Evolutionary conservation across 2,329 filamentous ascomycete genomes (phyloP).

Genomic region (Didymella sp.): DNA sequence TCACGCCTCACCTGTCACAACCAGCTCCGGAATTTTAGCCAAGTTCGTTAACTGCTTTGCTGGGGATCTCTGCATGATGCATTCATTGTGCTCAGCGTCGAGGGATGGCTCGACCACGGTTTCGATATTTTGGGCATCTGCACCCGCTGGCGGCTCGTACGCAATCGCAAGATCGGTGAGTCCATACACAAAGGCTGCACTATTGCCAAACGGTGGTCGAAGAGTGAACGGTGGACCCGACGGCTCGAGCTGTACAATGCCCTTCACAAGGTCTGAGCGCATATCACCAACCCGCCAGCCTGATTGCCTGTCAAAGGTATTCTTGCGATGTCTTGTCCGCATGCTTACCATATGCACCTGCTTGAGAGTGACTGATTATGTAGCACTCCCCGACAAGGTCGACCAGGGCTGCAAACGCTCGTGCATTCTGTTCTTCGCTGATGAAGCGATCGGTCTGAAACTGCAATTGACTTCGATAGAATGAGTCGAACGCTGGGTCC

Average conservation of each 20-base stretch:
- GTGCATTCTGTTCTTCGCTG: slow-evolving; percentile 42
- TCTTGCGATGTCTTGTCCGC: neutral
- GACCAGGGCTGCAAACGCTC: slow-evolving; percentile 54
- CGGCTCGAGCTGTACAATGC: slow-evolving; percentile 61
- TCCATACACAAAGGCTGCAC: slow-evolving; percentile 34
- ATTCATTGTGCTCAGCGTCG: slow-evolving; percentile 40
- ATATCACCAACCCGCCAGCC: slow-evolving; percentile 58
- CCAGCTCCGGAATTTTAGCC: slow-evolving; percentile 55
- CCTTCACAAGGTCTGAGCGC: slow-evolving; percentile 56
- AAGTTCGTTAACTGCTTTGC: slow-evolving; percentile 59
- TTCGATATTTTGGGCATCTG: slow-evolving; percentile 29
- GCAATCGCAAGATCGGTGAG: slow-evolving; percentile 43
- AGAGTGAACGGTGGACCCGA: slow-evolving; percentile 60
- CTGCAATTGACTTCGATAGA: slow-evolving; percentile 49
- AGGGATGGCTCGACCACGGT: slow-evolving; percentile 31
- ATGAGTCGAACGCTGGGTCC: neutral
- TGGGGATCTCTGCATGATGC: slow-evolving; percentile 40
- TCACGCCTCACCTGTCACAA: slow-evolving; percentile 62
- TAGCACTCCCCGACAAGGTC: slow-evolving; percentile 52
- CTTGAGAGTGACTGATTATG: slow-evolving; percentile 60
- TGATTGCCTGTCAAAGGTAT: neutral
- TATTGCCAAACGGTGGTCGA: slow-evolving; percentile 5
- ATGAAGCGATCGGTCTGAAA: slow-evolving; percentile 40
- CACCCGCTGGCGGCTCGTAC: slow-evolving; percentile 44
- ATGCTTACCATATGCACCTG: slow-evolving; percentile 49